Evolutionary conservation across 306 rosid species (phyloP), one percentile per base, ranked within the genome.

Genomic region (Gleditsia sinensis): DNA sequence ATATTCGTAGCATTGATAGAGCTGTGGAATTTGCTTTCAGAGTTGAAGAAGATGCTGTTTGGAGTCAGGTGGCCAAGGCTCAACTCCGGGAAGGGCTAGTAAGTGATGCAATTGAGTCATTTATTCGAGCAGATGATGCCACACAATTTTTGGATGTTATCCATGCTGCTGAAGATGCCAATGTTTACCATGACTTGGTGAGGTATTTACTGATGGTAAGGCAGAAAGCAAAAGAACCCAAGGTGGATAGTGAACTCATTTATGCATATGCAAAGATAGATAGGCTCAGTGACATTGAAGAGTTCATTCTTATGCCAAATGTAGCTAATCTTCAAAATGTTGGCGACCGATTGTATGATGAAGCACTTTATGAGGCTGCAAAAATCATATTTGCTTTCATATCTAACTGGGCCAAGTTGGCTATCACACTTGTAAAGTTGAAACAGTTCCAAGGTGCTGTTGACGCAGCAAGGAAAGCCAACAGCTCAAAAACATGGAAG

Each of bases 1-100:
- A 88, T 71, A 87, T 95, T 62, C 95, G 71, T 55, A 95, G 97
- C 83, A 88, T 92, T 71, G 98, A 92, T 66, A 87, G 99, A 56
- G 99, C 98, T 83, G 99, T 88, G 61, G 99, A 95, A 83, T 95
- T 95, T 82, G 98, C 97, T 50, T 95, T 92, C 91, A 93, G 99
- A 36, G 99, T 92, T 65, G 99, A 95, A 81, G 99, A 95, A 82
- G 99, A 95, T 75, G 93, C 96, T 62, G 99, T 95, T 86, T 95
- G 99, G 99, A 95, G 99, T 83, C 96, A 95, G 85, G 99, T 95
- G 74, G 99, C 91, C 45, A 95, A 88, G 88, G 99, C 99, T 72
- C 99, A 95, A 86, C 93, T 95, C 43, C 84, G 92, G 83, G 99
- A 88, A 75, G 99, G 99, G 30, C 80, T 90, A 56, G 99, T 95